phyloP scores from a whole-genome alignment of 371 early-diverging fungal genomes.

The Rhizopus stolonifer region DNA sequence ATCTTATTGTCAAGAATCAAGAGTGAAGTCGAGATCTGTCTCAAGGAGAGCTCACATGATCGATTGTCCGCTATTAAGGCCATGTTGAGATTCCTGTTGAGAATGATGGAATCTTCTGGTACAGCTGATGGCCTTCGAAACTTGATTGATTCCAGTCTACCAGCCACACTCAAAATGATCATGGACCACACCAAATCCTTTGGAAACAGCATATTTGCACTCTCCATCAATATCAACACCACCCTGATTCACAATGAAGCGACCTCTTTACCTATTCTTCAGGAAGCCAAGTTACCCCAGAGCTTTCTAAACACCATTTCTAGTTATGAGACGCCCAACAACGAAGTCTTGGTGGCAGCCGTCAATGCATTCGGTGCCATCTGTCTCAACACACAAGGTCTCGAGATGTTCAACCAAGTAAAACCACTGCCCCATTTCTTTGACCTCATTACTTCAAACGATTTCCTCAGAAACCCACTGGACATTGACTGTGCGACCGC shows the following conservation, averaged over 20 bases:
- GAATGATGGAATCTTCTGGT: constrained; percentile 92
- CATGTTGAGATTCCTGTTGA: constrained; percentile 87
- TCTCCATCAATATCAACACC: constrained; percentile 88
- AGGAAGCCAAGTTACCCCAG: constrained; percentile 87
- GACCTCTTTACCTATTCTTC: constrained; percentile 86
- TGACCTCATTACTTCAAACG: constrained; percentile 70
- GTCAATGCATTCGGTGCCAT: constrained; percentile 95
- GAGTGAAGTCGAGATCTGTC: constrained; percentile 15
- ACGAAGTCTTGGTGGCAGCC: constrained; percentile 78
- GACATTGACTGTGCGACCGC: constrained; percentile 81
- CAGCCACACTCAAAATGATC: constrained; percentile 69
- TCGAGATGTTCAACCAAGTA: constrained; percentile 76
- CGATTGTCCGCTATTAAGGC: constrained; percentile 72
- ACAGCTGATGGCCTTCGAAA: constrained; percentile 90
- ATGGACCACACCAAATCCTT: constrained; percentile 74
- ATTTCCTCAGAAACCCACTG: constrained; percentile 73
- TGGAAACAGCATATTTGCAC: constrained; percentile 72
- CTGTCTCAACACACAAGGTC: constrained; percentile 84
- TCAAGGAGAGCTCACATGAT: constrained; percentile 34
- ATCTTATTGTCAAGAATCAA: constrained; percentile 75
- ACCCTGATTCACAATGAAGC: constrained; percentile 98
- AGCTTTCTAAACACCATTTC: constrained; percentile 72
- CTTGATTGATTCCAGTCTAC: constrained; percentile 89
- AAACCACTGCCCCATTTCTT: constrained; percentile 77
- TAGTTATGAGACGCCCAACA: constrained; percentile 63